phyloP scores from a whole-genome alignment of 2,329 filamentous ascomycete genomes.

The Botryotinia narcissicola region DNA sequence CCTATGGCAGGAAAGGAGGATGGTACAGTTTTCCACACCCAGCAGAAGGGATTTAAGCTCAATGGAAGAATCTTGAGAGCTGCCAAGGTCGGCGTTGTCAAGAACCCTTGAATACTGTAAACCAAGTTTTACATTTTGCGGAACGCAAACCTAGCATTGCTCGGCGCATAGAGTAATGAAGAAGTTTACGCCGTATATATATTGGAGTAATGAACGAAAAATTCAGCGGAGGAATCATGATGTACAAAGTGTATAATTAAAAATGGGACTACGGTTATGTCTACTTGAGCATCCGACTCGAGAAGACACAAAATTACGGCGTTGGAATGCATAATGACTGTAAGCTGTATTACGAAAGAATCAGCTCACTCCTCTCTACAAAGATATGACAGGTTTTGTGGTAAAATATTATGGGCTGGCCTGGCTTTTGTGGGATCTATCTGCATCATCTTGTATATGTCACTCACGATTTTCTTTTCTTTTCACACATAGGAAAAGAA shows the following conservation, averaged over 20 bases:
- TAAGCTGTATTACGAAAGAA: slow-evolving; percentile 17
- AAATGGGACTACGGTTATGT: slow-evolving; percentile 14
- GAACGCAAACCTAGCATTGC: slow-evolving; percentile 2
- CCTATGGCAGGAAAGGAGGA: slow-evolving; percentile 85
- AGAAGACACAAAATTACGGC: slow-evolving; percentile 10
- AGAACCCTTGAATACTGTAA: slow-evolving; percentile 53
- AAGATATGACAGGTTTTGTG: slow-evolving; percentile 17
- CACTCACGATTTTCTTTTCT: slow-evolving; percentile 13
- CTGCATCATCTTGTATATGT: slow-evolving; percentile 20
- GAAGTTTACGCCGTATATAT: neutral
- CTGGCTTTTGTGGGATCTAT: slow-evolving; percentile 2
- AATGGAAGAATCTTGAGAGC: slow-evolving; percentile 88
- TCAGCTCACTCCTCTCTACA: slow-evolving; percentile 21
- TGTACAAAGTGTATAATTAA: slow-evolving; percentile 23
- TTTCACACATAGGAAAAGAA: slow-evolving; percentile 5
- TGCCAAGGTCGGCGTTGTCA: slow-evolving; percentile 94
- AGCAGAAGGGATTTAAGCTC: slow-evolving; percentile 93
- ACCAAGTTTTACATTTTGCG: neutral
- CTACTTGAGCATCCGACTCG: slow-evolving; percentile 16
- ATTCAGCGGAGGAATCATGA: neutral
- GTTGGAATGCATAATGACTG: slow-evolving; percentile 22
- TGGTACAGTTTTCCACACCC: slow-evolving; percentile 84
- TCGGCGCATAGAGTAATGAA: neutral
- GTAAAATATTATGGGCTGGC: slow-evolving; percentile 10
- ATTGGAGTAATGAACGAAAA: neutral